Base-by-base conservation (phyloP, 208 protist species). In the Trypanosoma cruzi region DNA sequence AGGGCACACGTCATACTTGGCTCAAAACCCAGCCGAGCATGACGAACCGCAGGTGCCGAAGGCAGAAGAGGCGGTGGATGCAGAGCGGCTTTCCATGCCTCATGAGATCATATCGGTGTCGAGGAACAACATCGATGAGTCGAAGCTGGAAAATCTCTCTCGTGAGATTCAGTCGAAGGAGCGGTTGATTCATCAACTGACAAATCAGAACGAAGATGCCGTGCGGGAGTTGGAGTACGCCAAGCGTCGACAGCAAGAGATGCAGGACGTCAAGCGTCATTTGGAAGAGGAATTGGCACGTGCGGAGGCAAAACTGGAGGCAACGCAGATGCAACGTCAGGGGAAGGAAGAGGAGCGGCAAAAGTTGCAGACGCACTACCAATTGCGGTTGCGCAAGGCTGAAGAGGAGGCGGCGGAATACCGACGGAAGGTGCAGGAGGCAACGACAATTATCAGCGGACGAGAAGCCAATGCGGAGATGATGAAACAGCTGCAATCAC, bases 281-380 rank as follows among this genome's bases (percentile, higher is more conserved):
- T 73, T 90, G 42, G 70, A 75, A 40, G 73, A 77, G 34, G 84
- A 94, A 50, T 64, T 90, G 50, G 59, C 55, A n/a, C 46, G 50
- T 29, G 77, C 80, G 16, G 79, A 84, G 69, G 59, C 54, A 37
- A 65, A 62, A 44, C 67, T 90, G 29, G 84, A 86, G 79, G 59
- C 54, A 46, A 82, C 83, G 2, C 75, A 80, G 78, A 75, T 85
- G 68, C 76, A 73, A 32, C 49, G 52, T 10, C 52, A 82, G 34
- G 54, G 67, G 32, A 81, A 81, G 54, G 78, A 93, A 28, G 55
- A 71, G 31, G 80, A 85, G 46, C 72, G 75, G 28, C 61, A 34
- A 10, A 66, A 64, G 18, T 48, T 84, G 48, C 60, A 69, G n/a
- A 63, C 77, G 14, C 49, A 73, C 29, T 87, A 84, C 61, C 44